Percentiles rank a stretch among this genome's conserved stretches.
phyloP scores from a whole-genome alignment of 163 green algal species.

The Volvox carteri region DNA sequence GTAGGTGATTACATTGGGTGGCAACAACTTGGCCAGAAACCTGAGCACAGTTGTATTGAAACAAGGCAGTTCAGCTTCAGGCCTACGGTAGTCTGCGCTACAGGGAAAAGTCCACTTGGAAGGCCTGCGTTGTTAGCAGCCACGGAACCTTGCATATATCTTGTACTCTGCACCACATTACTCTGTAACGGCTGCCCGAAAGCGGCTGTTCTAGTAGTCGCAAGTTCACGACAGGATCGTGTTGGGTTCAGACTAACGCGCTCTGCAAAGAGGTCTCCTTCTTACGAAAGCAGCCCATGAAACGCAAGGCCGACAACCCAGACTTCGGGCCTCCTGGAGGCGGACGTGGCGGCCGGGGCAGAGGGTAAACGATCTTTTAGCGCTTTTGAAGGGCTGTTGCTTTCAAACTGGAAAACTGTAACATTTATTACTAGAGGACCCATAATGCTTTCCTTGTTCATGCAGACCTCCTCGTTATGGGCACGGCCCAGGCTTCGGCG shows the following conservation, averaged over 20 bases:
- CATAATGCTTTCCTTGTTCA: not conserved
- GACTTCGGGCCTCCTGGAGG: conserved; percentile 16
- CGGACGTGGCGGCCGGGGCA: conserved; percentile 12
- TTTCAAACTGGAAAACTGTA: not conserved
- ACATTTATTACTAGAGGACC: not conserved
- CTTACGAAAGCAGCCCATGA: conserved; percentile 8
- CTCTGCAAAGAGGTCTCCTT: not conserved
- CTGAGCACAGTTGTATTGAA: too few relatives aligned
- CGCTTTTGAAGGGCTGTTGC: too few relatives aligned
- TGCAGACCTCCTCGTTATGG: conserved; percentile 33
- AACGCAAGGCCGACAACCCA: conserved; percentile 44
- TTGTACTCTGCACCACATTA: too few relatives aligned
- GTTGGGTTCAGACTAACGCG: not conserved
- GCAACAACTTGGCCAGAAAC: too few relatives aligned
- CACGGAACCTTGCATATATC: too few relatives aligned
- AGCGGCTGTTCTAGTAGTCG: too few relatives aligned
- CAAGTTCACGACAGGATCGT: too few relatives aligned
- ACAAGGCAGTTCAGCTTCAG: too few relatives aligned
- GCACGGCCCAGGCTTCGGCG: conserved; percentile 22
- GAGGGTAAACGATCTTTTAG: conserved; percentile 24
- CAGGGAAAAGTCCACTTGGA: too few relatives aligned
- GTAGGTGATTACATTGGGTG: too few relatives aligned
- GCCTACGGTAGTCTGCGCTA: too few relatives aligned
- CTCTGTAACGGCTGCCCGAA: not conserved
- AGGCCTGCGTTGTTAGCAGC: too few relatives aligned